phyloP scores from a whole-genome alignment of 345 rosid species.

The Cardamine resedifolia region DNA sequence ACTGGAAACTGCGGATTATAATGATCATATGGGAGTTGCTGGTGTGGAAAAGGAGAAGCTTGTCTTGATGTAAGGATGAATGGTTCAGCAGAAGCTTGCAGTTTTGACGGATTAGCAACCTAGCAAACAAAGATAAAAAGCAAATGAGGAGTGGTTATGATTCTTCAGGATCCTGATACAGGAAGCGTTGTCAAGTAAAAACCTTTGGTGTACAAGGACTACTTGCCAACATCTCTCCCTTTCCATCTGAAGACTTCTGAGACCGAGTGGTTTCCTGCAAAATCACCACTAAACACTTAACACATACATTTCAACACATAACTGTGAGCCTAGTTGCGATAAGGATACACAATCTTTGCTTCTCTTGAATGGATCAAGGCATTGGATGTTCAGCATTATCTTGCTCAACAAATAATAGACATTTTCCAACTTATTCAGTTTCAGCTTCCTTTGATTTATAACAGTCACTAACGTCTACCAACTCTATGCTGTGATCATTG shows the following conservation, averaged over 20 bases:
- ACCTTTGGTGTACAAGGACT: conserved; percentile 33
- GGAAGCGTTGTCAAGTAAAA: neutral
- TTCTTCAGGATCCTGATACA: neutral
- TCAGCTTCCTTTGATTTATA: conserved; percentile 5
- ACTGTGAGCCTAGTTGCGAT: neutral
- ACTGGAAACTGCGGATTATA: conserved; percentile 14
- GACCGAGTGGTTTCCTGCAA: conserved; percentile 26
- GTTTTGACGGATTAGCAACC: conserved; percentile 23
- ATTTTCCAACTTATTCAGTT: neutral
- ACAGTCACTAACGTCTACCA: conserved; percentile 4
- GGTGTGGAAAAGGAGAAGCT: conserved; percentile 23
- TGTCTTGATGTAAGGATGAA: conserved; percentile 22
- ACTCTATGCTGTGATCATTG: conserved; percentile 2
- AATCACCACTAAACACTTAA: conserved; percentile 10
- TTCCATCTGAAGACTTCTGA: conserved; percentile 25
- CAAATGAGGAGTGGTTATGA: neutral
- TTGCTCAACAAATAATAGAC: neutral
- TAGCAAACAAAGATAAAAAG: conserved; percentile 11
- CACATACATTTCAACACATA: conserved; percentile 5
- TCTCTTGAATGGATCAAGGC: neutral
- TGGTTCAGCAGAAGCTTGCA: conserved; percentile 32
- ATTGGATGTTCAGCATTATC: too few relatives aligned
- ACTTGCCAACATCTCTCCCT: conserved; percentile 20
- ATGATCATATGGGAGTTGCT: conserved; percentile 15
- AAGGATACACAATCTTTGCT: conserved; percentile 6